These are phyloP conservation scores for Botrytis fragariae DNA, from an alignment of 2,329 filamentous ascomycete genomes.

Conservation along the genomic window DNA sequence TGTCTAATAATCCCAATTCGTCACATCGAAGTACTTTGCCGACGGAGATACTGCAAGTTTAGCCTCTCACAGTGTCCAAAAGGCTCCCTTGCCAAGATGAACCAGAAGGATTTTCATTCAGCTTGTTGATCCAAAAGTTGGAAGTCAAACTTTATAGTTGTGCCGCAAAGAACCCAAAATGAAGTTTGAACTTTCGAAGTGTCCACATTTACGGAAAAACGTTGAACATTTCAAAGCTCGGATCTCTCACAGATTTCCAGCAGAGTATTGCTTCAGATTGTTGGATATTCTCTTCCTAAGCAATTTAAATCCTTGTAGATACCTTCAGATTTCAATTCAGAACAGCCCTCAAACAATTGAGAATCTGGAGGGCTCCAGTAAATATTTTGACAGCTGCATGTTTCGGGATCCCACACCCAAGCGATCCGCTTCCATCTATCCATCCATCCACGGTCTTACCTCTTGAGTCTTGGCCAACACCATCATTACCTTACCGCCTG, in stretches of 20 bases:
- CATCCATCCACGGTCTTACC: neutral
- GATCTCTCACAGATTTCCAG: neutral
- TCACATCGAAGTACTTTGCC: slow-evolving; percentile 11
- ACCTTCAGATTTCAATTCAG: neutral
- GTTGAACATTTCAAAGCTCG: neutral
- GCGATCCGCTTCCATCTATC: slow-evolving; percentile 2
- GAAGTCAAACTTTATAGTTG: neutral
- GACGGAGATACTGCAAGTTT: slow-evolving; percentile 20
- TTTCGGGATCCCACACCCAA: slow-evolving; percentile 20
- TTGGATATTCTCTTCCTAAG: neutral
- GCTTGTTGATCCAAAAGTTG: neutral
- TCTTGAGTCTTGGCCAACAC: neutral
- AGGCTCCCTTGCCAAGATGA: slow-evolving; percentile 1
- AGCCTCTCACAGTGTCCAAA: neutral
- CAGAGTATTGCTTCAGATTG: neutral
- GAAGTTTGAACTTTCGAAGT: neutral
- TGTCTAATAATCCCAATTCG: slow-evolving; percentile 11
- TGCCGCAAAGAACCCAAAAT: neutral
- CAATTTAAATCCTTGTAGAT: neutral
- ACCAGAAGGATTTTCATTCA: slow-evolving; percentile 8
- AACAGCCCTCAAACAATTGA: neutral
- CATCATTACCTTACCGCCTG: neutral
- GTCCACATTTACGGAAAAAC: neutral
- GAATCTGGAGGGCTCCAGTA: neutral
- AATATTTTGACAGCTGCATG: slow-evolving; percentile 21